Evolutionary conservation across 2,329 filamentous ascomycete genomes (phyloP), one percentile per base, ranked within the genome.

Genomic region (Exophiala oligosperma): DNA sequence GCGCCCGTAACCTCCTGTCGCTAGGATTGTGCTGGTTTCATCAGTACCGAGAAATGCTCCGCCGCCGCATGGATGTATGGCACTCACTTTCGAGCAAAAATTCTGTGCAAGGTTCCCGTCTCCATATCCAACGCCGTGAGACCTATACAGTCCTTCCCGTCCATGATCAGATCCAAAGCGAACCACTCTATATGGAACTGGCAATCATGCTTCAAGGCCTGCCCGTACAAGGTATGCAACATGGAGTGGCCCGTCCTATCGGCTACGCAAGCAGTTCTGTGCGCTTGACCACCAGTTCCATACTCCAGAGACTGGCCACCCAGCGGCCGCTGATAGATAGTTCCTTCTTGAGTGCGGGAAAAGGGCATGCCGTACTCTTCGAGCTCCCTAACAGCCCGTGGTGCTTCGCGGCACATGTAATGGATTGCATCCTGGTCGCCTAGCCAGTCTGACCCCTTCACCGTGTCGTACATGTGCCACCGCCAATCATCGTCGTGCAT

Each of bases 141-240:
- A 85, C 94, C 94, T 68, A 92, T 92, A 83, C 93, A 97, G 77
- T 93, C 90, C 61, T 93, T 93, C 70, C 95, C 90, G 79, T 97
- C 89, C 94, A 97, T 97, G 71, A 99, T 89, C 77, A 97, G 81
- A 74, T 97, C 94, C 67, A 96, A 84, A 70, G 92, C 94, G 76
- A 97, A 99, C 84, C 92, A 97, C 79, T 97, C 94, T 76, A 99
- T 97, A 80, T 97, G 97, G 84, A 97, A 99, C 82, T 97, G 97
- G 73, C 93, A 96, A 83, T 97, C 96, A 84, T 97, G 92, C 73
- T 91, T 85, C 62, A 97, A 85, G 53, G 92, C 97, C 81, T 97
- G 93, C 70, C 94, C 94, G 78, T 97, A 99, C 66, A 99, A 90
- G 26, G 94, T 99, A 84, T 99, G 94, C 52, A 99, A 86, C 67